Evolutionary conservation across 164 flowering plant species (phyloP).

Genomic region (Aristolochia californica): DNA sequence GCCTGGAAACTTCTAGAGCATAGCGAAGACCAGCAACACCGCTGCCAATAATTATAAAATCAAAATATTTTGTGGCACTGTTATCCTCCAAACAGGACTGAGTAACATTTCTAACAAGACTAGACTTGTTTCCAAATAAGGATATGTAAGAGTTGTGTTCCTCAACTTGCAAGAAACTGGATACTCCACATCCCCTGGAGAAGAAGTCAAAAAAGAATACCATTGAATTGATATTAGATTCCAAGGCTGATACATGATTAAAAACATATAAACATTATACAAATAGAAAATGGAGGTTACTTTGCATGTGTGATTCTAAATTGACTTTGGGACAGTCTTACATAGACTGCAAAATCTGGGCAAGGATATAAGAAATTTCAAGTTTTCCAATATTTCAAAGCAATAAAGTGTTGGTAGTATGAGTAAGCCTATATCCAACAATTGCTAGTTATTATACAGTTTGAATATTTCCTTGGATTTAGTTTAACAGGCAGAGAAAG

Average conservation of each 20-base stretch:
- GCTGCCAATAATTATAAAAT: slow-evolving; percentile 86
- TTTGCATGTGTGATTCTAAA: background rate
- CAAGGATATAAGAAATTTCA: background rate
- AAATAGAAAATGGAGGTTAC: background rate
- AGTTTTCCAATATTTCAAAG: background rate
- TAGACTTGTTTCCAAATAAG: slow-evolving; percentile 14
- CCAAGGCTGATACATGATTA: background rate
- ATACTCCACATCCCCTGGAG: slow-evolving; percentile 45
- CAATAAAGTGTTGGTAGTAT: background rate
- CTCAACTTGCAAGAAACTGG: slow-evolving; percentile 27
- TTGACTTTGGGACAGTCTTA: background rate
- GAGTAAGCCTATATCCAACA: background rate
- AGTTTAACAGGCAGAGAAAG: no score
- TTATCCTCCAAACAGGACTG: slow-evolving; percentile 35
- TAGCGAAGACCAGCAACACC: slow-evolving; percentile 97
- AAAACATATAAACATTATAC: background rate
- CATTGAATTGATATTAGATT: background rate
- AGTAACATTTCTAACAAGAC: slow-evolving; percentile 20
- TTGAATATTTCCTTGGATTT: no score
- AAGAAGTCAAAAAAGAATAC: background rate
- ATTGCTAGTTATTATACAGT: background rate
- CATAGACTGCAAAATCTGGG: no score
- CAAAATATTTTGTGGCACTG: slow-evolving; percentile 56
- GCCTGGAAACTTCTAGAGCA: slow-evolving; percentile 89
- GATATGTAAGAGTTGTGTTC: slow-evolving; percentile 12